Conservation (phyloP, 116 monocot species). For the Papilionanthe hybrid region DNA sequence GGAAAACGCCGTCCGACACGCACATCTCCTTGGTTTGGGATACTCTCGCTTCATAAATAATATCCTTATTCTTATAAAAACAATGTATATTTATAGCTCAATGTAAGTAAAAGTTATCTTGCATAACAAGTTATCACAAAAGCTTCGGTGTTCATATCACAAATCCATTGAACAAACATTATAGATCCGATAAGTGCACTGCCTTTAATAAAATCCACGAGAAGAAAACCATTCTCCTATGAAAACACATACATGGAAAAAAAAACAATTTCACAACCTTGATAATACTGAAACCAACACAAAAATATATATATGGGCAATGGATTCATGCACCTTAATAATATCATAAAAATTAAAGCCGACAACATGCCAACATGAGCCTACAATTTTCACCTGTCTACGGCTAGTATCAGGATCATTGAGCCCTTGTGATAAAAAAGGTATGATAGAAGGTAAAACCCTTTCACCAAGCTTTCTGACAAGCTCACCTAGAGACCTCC, state of each 20-base stretch:
- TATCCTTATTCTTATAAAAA: neutral
- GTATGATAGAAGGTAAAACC: slow-evolving; percentile 94
- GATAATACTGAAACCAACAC: neutral
- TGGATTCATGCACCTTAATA: neutral
- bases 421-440: slow-evolving; percentile 80
- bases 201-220: neutral
- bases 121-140: neutral
- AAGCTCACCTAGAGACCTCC: slow-evolving; percentile 89
- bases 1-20: no score
- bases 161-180: neutral
- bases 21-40: no score
- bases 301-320: neutral
- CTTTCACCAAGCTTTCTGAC: slow-evolving; percentile 98
- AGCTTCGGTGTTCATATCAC: neutral
- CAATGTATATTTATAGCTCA: neutral
- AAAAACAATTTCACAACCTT: neutral
- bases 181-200: neutral
- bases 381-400: slow-evolving; percentile 64
- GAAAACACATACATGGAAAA: neutral
- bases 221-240: neutral
- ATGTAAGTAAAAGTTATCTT: neutral
- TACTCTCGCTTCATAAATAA: neutral
- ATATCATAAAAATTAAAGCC: neutral
- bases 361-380: neutral
- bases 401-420: slow-evolving; percentile 66